Percentiles rank a stretch among this genome's conserved stretches.
Evolutionary conservation across 169 alveolate genomes (phyloP).

Genomic region (Neospora caninum): DNA sequence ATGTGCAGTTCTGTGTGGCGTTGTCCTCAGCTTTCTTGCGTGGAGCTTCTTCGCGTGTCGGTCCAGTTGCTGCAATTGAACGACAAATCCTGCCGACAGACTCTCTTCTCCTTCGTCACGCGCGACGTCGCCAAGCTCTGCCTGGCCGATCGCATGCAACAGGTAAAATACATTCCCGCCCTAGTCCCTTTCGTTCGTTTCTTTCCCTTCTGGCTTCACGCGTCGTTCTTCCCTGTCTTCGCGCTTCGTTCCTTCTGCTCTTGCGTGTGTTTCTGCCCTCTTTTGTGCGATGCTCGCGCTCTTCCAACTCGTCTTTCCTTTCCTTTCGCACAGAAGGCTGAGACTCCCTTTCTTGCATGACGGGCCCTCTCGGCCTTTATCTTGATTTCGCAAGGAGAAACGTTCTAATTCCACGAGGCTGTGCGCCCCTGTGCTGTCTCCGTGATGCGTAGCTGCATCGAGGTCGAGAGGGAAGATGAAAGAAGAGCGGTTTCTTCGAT

Average conservation of each 20-base stretch:
- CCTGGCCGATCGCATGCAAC: constrained; percentile 19
- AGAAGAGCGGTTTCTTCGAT: no score
- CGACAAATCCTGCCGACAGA: constrained; percentile 48
- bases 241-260: neutral
- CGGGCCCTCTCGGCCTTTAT: neutral
- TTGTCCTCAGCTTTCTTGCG: constrained; percentile 53
- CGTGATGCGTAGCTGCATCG: no score
- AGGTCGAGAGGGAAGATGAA: no score
- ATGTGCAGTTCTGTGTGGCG: no score
- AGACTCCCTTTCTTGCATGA: no score
- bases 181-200: neutral
- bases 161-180: neutral
- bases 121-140: constrained; percentile 50
- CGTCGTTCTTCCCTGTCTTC: neutral
- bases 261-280: neutral
- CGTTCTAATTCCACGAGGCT: no score
- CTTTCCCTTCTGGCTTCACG: neutral
- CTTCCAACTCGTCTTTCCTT: neutral
- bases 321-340: neutral
- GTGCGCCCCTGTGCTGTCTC: no score
- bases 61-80: constrained; percentile 21
- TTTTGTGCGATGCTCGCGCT: neutral
- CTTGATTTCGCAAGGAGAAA: neutral
- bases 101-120: constrained; percentile 45
- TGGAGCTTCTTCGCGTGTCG: constrained; percentile 50